These are phyloP conservation scores for Cymbopogon flexuosus DNA, from an alignment of 202 grass and related monocot genomes.

Conservation along the genomic window DNA sequence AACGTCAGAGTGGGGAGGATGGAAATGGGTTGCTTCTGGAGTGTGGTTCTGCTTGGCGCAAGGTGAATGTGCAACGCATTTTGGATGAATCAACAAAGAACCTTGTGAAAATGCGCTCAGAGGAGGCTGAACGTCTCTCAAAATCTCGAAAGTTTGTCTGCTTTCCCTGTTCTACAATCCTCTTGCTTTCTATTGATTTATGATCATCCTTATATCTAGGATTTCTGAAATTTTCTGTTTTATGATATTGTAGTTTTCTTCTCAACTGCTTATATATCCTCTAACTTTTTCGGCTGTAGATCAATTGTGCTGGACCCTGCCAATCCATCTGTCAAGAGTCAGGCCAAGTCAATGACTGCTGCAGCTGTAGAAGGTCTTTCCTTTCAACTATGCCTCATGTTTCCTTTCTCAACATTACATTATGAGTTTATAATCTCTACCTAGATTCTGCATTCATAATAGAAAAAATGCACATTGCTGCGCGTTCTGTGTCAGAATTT, in stretches of 20 bases:
- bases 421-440: constrained; percentile 14
- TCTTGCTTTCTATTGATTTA: constrained; percentile 29
- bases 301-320: constrained; percentile 80
- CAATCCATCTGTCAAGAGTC: constrained; percentile 96
- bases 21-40: constrained; percentile 84
- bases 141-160: constrained; percentile 93
- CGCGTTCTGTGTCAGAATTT: not conserved
- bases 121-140: constrained; percentile 79
- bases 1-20: constrained; percentile 63
- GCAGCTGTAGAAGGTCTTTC: constrained; percentile 78
- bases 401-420: constrained; percentile 24
- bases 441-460: constrained; percentile 1
- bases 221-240: constrained; percentile 2
- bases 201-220: constrained; percentile 15
- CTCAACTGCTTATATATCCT: not conserved
- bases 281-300: constrained; percentile 42
- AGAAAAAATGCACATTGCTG: constrained; percentile 30
- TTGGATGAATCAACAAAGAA: constrained; percentile 96
- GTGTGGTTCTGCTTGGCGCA: constrained; percentile 79
- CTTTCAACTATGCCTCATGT: constrained; percentile 28
- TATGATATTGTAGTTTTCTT: constrained; percentile 18
- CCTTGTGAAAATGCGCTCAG: constrained; percentile 90
- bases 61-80: constrained; percentile 93
- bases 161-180: constrained; percentile 40
- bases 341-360: constrained; percentile 91